Evolutionary conservation across 2,329 filamentous ascomycete species (phyloP).

Genomic region (Trichoderma harzianum): DNA sequence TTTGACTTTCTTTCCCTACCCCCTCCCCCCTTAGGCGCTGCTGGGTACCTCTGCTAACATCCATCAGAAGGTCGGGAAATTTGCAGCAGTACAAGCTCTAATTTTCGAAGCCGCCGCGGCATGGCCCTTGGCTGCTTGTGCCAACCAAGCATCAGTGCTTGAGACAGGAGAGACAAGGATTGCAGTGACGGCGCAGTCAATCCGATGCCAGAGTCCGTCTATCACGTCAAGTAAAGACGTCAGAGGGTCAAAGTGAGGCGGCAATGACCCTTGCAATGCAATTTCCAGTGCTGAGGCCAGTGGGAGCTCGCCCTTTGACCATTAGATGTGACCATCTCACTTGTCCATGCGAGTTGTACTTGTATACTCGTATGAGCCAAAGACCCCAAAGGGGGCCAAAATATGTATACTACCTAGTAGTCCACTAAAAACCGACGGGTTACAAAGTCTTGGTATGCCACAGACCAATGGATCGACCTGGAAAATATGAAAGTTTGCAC

Average conservation of each 20-base stretch:
- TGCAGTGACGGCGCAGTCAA: background rate
- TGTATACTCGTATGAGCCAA: too few relatives aligned
- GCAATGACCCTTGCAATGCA: background rate
- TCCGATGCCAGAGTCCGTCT: background rate
- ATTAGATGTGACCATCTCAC: background rate
- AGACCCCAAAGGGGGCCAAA: background rate
- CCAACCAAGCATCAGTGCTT: background rate
- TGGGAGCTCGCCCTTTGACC: background rate
- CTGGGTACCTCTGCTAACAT: conserved; percentile 1
- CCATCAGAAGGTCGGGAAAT: background rate
- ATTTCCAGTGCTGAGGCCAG: conserved; percentile 9
- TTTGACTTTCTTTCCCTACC: background rate
- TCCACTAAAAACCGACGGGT: background rate
- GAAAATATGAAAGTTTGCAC: background rate
- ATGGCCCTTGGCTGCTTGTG: background rate
- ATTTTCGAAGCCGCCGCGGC: background rate
- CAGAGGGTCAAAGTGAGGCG: conserved; percentile 1
- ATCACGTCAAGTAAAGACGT: conserved; percentile 13
- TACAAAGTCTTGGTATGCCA: background rate
- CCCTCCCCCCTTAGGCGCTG: background rate
- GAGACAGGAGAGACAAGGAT: conserved; percentile 11
- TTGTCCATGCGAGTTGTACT: background rate
- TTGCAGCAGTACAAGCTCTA: conserved; percentile 10
- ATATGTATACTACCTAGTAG: background rate
- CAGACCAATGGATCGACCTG: background rate